Evolutionary conservation across 2,329 filamentous ascomycete genomes (phyloP), one percentile per base, ranked within the genome.

Genomic region (Fusarium ramigenum): DNA sequence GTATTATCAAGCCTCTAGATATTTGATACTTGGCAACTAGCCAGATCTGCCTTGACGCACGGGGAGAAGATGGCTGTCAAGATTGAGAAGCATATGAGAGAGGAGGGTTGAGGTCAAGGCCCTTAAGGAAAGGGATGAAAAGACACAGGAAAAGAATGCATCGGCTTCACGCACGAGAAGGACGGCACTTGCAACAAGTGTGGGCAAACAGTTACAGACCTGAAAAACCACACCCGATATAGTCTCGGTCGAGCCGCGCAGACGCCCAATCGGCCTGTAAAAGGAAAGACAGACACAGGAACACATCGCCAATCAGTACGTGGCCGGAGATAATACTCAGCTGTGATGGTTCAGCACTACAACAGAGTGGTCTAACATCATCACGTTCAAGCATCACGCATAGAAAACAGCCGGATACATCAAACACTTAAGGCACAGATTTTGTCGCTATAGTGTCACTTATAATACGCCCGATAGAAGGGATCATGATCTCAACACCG

Each of bases 21-120:
- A 18, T 44, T 44, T 23, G 42, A 25, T 11, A 18, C 16, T 44
- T 44, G 42, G 10, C 42, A 44, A 6, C 1, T 16, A 4, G 42
- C 23, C 5, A 5, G 23, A 0, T 18, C 23, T 11, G 1, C 23
- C 16, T 44, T 18, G 4, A 25, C 18, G 2, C 42, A 44, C 8
- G 42, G 9, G 23, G 11, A 44, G 8, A 18, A 25, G 23, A 23
- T 25, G 18, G 16, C 8, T 18, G 42, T 23, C 11, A 19, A 25
- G 23, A 19, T 25, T 25, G 23, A 25, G 11, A 18, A 18, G 0
- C 23, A 44, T 4, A 44, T 44, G 18, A 44, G 23, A 9, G 16
- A 25, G 2, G 16, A 44, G 10, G 42, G 16, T 23, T 19, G 42
- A 23, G 23, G 18, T 25, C 4, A 12, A 44, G 10, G 42, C 11